phyloP scores from a whole-genome alignment of 805 yeast genomes.

The Crinitomyces ghanaensis region DNA sequence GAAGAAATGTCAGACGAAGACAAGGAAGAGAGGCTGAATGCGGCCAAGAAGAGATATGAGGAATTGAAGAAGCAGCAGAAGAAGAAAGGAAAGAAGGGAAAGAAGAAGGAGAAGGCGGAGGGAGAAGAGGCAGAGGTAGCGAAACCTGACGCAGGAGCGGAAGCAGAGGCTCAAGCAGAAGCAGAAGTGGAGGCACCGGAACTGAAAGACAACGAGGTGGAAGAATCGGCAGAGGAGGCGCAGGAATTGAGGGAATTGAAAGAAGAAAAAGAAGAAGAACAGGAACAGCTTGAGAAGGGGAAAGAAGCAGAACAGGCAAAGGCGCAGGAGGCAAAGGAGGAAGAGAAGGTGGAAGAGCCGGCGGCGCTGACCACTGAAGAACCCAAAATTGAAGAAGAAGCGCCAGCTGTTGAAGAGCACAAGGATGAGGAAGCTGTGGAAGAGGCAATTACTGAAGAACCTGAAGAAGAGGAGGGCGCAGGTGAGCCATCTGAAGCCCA shows the following conservation, averaged over 20 bases:
- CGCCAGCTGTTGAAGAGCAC: slow-evolving; percentile 2
- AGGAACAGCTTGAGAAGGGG: too few species aligned
- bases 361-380: slow-evolving; percentile 5
- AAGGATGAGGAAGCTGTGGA: slow-evolving; percentile 10
- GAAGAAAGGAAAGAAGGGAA: slow-evolving; percentile 37
- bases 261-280: slow-evolving; percentile 5
- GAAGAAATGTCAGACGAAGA: slow-evolving; percentile 19
- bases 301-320: slow-evolving; percentile 5
- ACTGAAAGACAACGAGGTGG: slow-evolving; percentile 1
- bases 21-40: slow-evolving; percentile 55
- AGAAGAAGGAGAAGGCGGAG: slow-evolving; percentile 14
- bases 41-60: slow-evolving; percentile 63
- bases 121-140: slow-evolving; percentile 7
- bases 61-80: slow-evolving; percentile 50
- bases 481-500: too few species aligned
- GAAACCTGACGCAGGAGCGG: slow-evolving; percentile 3
- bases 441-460: slow-evolving; percentile 8
- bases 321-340: slow-evolving; percentile 6
- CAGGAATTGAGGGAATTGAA: slow-evolving; percentile 6
- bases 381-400: slow-evolving; percentile 7
- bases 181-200: slow-evolving; percentile 1
- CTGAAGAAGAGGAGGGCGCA: slow-evolving; percentile 8
- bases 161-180: slow-evolving; percentile 1
- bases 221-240: slow-evolving; percentile 4
- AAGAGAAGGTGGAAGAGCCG: slow-evolving; percentile 11